These are phyloP conservation scores for Podospora bellae-mahoneyi DNA, from an alignment of 495 filamentous ascomycete species.

Conservation along the genomic window DNA sequence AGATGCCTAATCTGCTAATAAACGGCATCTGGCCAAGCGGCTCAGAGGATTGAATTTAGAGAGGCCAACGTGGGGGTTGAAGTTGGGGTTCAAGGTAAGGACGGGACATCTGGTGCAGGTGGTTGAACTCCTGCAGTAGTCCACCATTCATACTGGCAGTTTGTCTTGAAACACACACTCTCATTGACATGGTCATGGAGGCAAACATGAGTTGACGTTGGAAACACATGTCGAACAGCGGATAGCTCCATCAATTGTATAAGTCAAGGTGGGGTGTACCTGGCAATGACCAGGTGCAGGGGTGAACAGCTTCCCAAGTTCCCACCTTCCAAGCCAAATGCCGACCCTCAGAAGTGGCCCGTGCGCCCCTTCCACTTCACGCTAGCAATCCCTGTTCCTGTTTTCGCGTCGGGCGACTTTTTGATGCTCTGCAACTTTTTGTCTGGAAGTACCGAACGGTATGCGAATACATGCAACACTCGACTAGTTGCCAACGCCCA, in stretches of 20 bases:
- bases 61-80: neutral
- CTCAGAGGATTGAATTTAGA: neutral
- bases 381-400: neutral
- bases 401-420: conserved; percentile 7
- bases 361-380: neutral
- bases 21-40: neutral
- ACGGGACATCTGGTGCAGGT: neutral
- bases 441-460: neutral
- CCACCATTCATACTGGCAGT: neutral
- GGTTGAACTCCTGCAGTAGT: neutral
- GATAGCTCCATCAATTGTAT: neutral
- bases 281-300: neutral
- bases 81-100: neutral
- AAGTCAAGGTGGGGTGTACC: neutral
- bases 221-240: neutral
- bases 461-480: neutral
- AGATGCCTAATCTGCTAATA: neutral
- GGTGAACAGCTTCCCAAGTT: neutral
- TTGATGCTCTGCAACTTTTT: conserved; percentile 6
- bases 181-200: neutral
- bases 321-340: neutral
- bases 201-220: neutral
- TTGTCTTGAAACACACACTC: neutral
- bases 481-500: neutral
- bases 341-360: neutral